Percentiles rank a stretch among this genome's conserved stretches.
These are phyloP conservation scores for Suhomyces kunorum DNA, from an alignment of 1,139 yeast species.

Conservation along the genomic window DNA sequence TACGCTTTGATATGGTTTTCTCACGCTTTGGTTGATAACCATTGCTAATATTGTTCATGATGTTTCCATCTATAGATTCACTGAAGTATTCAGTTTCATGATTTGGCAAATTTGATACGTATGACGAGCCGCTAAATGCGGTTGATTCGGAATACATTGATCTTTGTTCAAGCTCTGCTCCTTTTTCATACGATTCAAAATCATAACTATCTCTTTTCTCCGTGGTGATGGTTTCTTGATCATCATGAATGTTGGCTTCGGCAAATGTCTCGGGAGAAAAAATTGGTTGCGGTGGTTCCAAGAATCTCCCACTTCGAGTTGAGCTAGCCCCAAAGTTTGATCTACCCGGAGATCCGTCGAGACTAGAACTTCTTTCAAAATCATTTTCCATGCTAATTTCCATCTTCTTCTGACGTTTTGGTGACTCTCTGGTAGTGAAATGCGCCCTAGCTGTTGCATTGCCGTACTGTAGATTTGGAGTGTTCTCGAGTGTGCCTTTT, in stretches of 20 bases:
- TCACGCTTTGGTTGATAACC: conserved; percentile 43
- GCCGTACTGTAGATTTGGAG: conserved; percentile 29
- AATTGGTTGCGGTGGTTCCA: conserved; percentile 66
- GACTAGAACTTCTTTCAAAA: conserved; percentile 19
- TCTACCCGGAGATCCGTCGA: conserved; percentile 38
- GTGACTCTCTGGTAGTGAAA: conserved; percentile 66
- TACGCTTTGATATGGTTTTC: conserved; percentile 42
- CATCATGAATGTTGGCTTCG: conserved; percentile 56
- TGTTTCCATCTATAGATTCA: conserved; percentile 47
- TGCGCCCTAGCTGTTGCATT: conserved; percentile 50
- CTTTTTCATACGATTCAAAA: conserved; percentile 41
- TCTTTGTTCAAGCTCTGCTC: conserved; percentile 35
- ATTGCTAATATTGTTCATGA: conserved; percentile 45
- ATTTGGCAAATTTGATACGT: conserved; percentile 22
- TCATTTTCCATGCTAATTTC: conserved; percentile 49
- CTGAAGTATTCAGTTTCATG: conserved; percentile 43
- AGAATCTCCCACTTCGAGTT: conserved; percentile 47
- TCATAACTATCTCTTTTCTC: conserved; percentile 31
- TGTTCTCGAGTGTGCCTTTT: conserved; percentile 21
- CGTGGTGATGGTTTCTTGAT: conserved; percentile 26
- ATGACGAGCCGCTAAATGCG: conserved; percentile 39
- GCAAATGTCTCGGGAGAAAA: conserved; percentile 64
- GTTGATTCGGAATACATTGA: conserved; percentile 43
- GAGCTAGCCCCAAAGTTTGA: conserved; percentile 34
- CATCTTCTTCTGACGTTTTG: conserved; percentile 54